Base-by-base conservation (phyloP, 345 rosid genomes). In the Microthlaspi erraticum region DNA sequence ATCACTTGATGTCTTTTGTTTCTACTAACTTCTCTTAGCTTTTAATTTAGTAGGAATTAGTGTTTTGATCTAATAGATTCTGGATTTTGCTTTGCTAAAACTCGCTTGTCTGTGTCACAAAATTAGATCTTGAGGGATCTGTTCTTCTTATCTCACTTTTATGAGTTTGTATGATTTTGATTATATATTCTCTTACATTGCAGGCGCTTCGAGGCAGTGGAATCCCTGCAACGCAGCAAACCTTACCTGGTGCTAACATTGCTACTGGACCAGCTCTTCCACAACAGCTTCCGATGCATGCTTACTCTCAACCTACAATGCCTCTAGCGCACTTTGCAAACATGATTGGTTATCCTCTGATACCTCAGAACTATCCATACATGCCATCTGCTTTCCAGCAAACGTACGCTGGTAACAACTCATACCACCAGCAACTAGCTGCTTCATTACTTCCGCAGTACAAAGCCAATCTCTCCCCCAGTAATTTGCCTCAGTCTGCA, bases 341-440 rank as follows among this genome's bases (percentile, higher is more conserved):
- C 77, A 89, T 94, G 97, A 83, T 91, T 41, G 70, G 96, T 55
- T 91, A 94, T 72, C 96, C 96, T 31, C 81, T 86, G 70, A 73
- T 91, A 83, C 92, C 99, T 64, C 99, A 87, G 86, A 91, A 90
- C 82, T 94, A 91, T 75, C 77, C 95, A 0, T 91, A 89, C 60
- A 83, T 94, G 96, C 98, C 98, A 51, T 89, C 98, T 0, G 93
- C 93, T 70, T 94, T 78, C 75, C 98, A 89, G 84, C 98, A 93
- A 83, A 65, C 86, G 39, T 87, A 80, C 77, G 83, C 96, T 48
- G 93, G 96, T 60, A 93, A 82, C 68, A 91, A 78, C 74, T 64
- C 90, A 23, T 91, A 91, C 74, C 93, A 87, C 76, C 98, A 94
- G 79, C 90, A 95, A 46, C 79, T 88, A 73, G 96, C 95, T 29